A percentile compares a stretch with the other conserved stretches of the same genome.
Conservation (phyloP, 2,329 filamentous ascomycete species). For the Chrysoporthe austroafricana region DNA sequence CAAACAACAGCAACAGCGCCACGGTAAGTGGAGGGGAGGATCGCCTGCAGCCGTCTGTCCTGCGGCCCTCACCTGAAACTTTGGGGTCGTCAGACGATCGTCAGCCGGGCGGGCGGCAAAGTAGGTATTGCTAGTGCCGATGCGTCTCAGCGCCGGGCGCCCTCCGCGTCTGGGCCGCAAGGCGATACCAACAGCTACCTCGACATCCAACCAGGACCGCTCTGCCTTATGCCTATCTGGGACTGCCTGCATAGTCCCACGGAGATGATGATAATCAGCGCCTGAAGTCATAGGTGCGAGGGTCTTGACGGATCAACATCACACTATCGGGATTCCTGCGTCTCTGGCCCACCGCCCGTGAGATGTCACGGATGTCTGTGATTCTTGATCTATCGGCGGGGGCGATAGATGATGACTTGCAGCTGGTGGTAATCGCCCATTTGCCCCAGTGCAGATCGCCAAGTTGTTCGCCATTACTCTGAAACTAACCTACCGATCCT, state of each 20-base stretch:
- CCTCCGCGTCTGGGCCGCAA: neutral
- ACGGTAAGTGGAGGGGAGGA: neutral
- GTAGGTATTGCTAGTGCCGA: neutral
- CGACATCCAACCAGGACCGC: neutral
- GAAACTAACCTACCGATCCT: neutral
- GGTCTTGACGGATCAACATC: neutral
- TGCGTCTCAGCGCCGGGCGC: neutral
- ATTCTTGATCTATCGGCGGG: neutral
- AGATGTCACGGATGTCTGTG: neutral
- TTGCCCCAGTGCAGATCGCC: slow-evolving; percentile 5
- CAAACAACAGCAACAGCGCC: neutral
- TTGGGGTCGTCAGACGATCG: slow-evolving; percentile 2
- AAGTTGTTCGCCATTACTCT: neutral
- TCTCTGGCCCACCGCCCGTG: neutral
- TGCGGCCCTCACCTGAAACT: slow-evolving; percentile 12
- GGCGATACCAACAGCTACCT: neutral
- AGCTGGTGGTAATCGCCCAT: neutral
- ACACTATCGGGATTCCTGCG: neutral
- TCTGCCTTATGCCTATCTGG: neutral
- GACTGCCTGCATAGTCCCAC: slow-evolving; percentile 2
- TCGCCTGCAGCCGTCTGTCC: slow-evolving; percentile 1
- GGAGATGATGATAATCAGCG: slow-evolving; percentile 9
- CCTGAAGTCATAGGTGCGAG: slow-evolving; percentile 3
- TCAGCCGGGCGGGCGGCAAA: neutral
- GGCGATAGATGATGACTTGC: slow-evolving; percentile 1